Conservation (phyloP, 192 early-diverging fungal species). For the Diversispora epigaea region DNA sequence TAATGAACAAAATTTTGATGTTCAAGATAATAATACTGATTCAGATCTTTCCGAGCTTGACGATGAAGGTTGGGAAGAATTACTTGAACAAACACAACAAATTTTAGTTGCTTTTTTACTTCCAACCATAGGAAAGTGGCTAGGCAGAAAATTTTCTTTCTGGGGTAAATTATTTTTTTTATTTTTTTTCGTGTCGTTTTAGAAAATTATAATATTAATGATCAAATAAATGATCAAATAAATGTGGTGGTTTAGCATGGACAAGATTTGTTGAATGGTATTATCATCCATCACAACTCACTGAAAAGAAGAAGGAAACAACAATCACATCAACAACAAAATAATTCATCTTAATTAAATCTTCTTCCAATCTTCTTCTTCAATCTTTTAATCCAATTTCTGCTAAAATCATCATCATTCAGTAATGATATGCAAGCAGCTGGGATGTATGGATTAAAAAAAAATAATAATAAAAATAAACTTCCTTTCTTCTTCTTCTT, state of each 20-base stretch:
- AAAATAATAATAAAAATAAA: too few relatives aligned
- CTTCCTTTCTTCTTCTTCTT: too few relatives aligned
- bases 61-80: constrained; percentile 21
- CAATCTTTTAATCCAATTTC: too few relatives aligned
- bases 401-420: too few relatives aligned
- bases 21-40: not conserved
- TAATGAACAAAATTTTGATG: not conserved
- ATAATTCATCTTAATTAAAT: not conserved
- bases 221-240: not conserved
- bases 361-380: too few relatives aligned
- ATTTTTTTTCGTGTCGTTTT: not conserved
- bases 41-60: not conserved
- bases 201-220: not conserved
- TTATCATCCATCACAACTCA: constrained; percentile 2
- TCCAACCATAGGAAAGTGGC: constrained; percentile 8
- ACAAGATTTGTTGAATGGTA: constrained; percentile 29
- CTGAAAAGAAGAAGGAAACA: not conserved
- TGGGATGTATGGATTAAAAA: too few relatives aligned
- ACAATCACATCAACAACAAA: not conserved
- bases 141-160: constrained; percentile 30
- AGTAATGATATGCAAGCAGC: too few relatives aligned
- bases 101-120: constrained; percentile 17
- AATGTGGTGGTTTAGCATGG: constrained; percentile 2
- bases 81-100: constrained; percentile 2
- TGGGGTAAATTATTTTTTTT: constrained; percentile 13